Percentiles rank a stretch among this genome's conserved stretches.
Conservation (phyloP, 257 asterid species). For the Solanum sejunctum region DNA sequence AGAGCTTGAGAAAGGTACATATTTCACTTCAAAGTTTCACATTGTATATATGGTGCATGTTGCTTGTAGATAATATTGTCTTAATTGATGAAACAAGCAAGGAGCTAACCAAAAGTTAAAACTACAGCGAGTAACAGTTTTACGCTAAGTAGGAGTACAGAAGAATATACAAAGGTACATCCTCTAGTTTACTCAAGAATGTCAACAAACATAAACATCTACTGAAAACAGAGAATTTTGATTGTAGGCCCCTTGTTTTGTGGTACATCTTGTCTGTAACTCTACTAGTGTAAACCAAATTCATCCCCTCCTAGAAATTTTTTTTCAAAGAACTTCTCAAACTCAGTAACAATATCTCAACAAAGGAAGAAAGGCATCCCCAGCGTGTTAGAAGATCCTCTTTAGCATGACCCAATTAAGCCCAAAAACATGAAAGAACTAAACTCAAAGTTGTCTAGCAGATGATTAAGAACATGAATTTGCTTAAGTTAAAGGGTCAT, state of each 20-base stretch:
- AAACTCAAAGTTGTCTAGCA: not conserved
- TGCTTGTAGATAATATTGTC: not conserved
- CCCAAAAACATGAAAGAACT: not conserved
- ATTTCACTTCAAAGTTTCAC: not conserved
- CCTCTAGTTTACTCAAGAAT: not conserved
- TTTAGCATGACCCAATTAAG: not conserved
- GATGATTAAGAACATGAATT: not conserved
- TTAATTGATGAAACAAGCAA: not conserved
- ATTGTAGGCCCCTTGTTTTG: not conserved
- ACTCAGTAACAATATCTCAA: not conserved
- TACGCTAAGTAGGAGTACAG: not conserved
- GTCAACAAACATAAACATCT: not conserved
- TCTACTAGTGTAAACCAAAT: not conserved
- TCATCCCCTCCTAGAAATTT: not conserved
- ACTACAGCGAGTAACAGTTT: not conserved
- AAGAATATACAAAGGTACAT: not conserved
- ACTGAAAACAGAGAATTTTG: not conserved
- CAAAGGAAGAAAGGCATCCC: not conserved
- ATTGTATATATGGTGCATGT: not conserved
- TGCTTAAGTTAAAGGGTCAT: not conserved
- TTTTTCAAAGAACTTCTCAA: not conserved
- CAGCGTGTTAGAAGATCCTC: not conserved
- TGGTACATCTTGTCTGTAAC: not conserved
- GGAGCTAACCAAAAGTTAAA: not conserved
- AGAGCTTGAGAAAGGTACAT: not conserved